Evolutionary conservation across 495 filamentous ascomycete species (phyloP), one percentile per base, ranked within the genome.

Genomic region (Aspergillus incahuasiensis): DNA sequence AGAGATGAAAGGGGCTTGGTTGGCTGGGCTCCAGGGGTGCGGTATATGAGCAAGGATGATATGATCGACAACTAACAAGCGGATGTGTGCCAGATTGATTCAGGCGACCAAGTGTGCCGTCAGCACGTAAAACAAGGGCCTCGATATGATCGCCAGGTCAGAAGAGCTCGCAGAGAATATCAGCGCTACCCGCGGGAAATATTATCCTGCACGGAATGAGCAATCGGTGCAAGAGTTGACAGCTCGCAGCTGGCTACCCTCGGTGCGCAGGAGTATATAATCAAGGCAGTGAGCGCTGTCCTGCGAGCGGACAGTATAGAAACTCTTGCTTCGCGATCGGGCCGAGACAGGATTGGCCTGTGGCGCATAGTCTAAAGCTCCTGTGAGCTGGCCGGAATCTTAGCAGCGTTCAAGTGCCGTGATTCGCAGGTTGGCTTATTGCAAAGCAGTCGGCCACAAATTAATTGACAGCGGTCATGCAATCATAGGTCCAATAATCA

Each of bases 301-400:
- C 32, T 35, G 32, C 32, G 2, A 35, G 12, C 6, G 12, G 32
- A 35, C 32, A 35, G 32, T 35, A 35, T 35, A 15, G 13, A 11
- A 7, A 35, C 32, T 35, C 32, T 35, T 35, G 12, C 32, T 11
- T 35, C 32, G 50, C 52, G 55, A 56, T 61, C 58, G 58, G 55
- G 48, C 62, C 62, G 58, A 64, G 52, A 56, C 58, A 47, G 45
- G 58, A 21, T 58, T 51, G 53, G 48, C 39, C 15, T 47, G 55
- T 55, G 57, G 50, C 46, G 44, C 40, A 25, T 24, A 59, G 49
- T 42, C 55, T 55, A 58, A 59, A 58, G 44, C 35, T 55, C 16
- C 42, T 28, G 47, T 53, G 24, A 38, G 32, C n/a, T 58, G 48
- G 35, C 7, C 15, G 48, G 44, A 30, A 47, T 52, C 50, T 47